A percentile compares a stretch with the other conserved stretches of the same genome.
Conservation (phyloP, 164 flowering plant species). For the Vitis amurensis region DNA sequence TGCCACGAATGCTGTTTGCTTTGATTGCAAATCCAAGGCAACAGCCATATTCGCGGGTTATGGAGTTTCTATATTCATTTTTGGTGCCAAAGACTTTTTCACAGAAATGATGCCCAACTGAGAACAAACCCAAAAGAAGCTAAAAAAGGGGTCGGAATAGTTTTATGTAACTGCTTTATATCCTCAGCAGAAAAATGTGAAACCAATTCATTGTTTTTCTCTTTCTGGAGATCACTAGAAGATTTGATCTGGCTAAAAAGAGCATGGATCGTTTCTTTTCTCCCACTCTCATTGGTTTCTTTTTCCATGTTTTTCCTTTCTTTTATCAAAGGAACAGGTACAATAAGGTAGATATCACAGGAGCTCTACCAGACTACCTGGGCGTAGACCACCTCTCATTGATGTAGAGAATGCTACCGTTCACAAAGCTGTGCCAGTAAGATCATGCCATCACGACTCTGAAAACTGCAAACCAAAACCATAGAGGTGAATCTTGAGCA, state of each 20-base stretch:
- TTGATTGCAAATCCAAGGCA: no score
- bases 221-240: no score
- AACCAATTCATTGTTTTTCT: no score
- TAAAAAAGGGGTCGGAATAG: no score
- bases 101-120: no score
- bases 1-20: no score
- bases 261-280: background rate
- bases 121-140: no score
- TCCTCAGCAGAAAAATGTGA: no score
- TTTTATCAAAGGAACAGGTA: background rate
- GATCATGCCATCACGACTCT: background rate
- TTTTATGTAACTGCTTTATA: no score
- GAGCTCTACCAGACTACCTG: constrained; percentile 1
- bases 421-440: background rate
- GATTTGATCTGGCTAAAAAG: background rate
- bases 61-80: no score
- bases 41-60: no score
- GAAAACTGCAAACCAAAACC: background rate
- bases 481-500: background rate
- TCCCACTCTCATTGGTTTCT: background rate
- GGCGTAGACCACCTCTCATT: background rate
- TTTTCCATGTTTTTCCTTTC: background rate
- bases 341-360: background rate
- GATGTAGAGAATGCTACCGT: background rate
- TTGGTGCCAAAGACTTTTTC: no score